Conservation (phyloP, 164 flowering plant species). For the Tetrastigma voinierianum region DNA sequence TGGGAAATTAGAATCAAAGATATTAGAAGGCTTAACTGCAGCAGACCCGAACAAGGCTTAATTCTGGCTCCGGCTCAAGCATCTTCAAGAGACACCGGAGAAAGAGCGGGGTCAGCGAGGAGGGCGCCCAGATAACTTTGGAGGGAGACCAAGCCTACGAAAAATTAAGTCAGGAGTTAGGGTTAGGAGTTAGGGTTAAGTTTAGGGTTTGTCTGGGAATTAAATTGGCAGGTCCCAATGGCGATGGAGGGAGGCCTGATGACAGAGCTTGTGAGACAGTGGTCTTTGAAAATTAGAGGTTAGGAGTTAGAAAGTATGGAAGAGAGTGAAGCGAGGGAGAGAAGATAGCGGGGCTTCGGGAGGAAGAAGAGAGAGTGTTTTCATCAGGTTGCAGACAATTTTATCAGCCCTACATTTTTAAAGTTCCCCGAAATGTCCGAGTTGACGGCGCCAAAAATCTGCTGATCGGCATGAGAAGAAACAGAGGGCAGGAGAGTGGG, state of each 20-base stretch:
- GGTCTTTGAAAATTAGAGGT: not conserved
- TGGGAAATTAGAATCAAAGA: constrained; percentile 68
- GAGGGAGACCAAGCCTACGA: no score
- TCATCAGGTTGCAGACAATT: no score
- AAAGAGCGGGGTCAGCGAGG: constrained; percentile 29
- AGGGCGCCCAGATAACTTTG: no score
- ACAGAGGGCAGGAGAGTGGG: no score
- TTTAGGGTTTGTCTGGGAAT: not conserved
- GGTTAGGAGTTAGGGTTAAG: constrained; percentile 14
- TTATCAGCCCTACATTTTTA: no score
- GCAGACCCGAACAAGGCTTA: constrained; percentile 29
- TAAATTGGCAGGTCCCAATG: not conserved
- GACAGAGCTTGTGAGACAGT: constrained; percentile 16
- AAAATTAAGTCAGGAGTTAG: constrained; percentile 27
- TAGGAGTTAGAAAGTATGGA: constrained; percentile 13
- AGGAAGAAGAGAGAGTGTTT: no score
- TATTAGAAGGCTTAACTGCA: constrained; percentile 39
- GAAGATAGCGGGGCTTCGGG: not conserved
- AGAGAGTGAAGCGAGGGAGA: constrained; percentile 5
- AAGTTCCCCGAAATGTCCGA: no score
- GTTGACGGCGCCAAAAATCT: no score
- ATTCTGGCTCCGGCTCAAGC: constrained; percentile 49
- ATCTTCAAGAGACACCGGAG: constrained; percentile 34
- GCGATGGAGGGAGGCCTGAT: constrained; percentile 15
- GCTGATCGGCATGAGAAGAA: no score